Evolutionary conservation across 2,329 filamentous ascomycete genomes (phyloP).

Genomic region (Clarireedia monteithiana): DNA sequence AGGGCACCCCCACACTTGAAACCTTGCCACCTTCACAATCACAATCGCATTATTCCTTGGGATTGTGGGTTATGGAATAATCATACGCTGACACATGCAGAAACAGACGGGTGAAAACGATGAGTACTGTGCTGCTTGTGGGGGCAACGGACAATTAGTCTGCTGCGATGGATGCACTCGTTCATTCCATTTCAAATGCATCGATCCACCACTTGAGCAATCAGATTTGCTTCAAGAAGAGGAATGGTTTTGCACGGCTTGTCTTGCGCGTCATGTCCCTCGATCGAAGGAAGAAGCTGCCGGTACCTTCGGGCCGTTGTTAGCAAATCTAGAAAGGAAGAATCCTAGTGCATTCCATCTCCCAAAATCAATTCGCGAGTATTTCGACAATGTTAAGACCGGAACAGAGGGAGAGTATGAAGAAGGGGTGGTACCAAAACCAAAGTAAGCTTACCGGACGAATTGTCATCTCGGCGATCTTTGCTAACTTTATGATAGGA

Average conservation of each 20-base stretch:
- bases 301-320: slow-evolving; percentile 54
- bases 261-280: slow-evolving; percentile 42
- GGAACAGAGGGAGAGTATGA: slow-evolving; percentile 75
- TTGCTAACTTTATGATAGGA: slow-evolving; percentile 31
- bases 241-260: slow-evolving; percentile 78
- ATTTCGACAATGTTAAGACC: slow-evolving; percentile 73
- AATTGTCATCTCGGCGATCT: slow-evolving; percentile 3
- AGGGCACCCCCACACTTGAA: slow-evolving; percentile 21
- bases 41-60: slow-evolving; percentile 12
- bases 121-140: slow-evolving; percentile 83
- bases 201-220: slow-evolving; percentile 62
- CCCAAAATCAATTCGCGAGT: slow-evolving; percentile 61
- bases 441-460: slow-evolving; percentile 45
- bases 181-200: slow-evolving; percentile 84
- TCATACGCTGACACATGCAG: slow-evolving; percentile 21
- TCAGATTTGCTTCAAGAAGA: slow-evolving; percentile 58
- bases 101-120: slow-evolving; percentile 60
- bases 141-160: slow-evolving; percentile 74
- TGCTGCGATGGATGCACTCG: slow-evolving; percentile 91
- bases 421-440: slow-evolving; percentile 47
- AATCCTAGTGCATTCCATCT: slow-evolving; percentile 68
- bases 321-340: slow-evolving; percentile 57
- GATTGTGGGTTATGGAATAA: background rate
- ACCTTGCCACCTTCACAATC: slow-evolving; percentile 17
- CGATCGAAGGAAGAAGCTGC: slow-evolving; percentile 32